Percentiles rank a stretch among this genome's conserved stretches.
These are phyloP conservation scores for Heliamphora exappendiculata DNA, from an alignment of 148 eudicot species.

Conservation along the genomic window DNA sequence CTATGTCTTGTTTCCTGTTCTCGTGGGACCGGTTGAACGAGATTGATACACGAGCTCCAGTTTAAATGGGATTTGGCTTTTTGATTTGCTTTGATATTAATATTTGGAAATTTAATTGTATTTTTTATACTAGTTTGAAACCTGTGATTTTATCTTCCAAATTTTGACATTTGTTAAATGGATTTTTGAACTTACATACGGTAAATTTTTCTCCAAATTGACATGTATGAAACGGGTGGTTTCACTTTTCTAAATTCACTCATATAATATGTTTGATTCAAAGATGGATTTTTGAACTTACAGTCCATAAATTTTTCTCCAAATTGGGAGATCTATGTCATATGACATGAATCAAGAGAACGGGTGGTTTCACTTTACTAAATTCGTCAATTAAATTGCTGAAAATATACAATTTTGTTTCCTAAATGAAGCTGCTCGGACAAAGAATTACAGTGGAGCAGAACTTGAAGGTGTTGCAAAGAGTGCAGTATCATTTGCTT, in stretches of 20 bases:
- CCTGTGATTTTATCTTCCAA: not conserved
- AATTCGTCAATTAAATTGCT: not conserved
- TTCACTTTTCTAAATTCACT: too few relatives aligned
- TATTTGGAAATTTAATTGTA: not conserved
- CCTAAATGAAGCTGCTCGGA: conserved; percentile 60
- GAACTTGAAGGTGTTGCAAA: conserved; percentile 99
- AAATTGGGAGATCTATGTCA: not conserved
- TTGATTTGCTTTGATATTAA: not conserved
- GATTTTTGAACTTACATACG: not conserved
- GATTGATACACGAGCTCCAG: not conserved
- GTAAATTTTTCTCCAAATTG: not conserved
- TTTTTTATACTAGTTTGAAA: not conserved
- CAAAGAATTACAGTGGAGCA: conserved; percentile 98
- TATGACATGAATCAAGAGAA: not conserved
- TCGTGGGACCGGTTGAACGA: not conserved
- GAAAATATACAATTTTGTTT: not conserved
- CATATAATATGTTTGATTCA: not conserved
- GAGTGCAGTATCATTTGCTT: conserved; percentile 97
- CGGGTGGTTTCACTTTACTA: not conserved
- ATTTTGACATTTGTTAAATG: not conserved
- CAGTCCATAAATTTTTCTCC: not conserved
- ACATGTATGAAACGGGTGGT: too few relatives aligned
- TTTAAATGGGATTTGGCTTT: not conserved
- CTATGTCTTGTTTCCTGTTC: not conserved
- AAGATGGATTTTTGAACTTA: not conserved